Evolutionary conservation across 768 basidiomycete genomes (phyloP).

Genomic region (Fistulinella prunicolor): DNA sequence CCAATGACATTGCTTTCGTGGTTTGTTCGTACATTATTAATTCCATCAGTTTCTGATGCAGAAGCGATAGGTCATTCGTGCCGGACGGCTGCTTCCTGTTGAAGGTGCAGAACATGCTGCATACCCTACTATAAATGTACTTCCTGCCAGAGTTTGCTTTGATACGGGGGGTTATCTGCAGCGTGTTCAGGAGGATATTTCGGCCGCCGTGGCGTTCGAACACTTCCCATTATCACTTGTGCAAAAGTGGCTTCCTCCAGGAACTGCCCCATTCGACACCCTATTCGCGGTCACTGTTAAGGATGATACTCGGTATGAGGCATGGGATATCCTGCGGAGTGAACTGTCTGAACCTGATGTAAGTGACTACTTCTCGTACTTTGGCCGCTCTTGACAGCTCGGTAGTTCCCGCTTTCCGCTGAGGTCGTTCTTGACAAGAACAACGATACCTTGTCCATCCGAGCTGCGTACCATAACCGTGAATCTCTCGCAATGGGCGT

Average conservation of each 20-base stretch:
- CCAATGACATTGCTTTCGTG: constrained; percentile 31
- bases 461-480: constrained; percentile 21
- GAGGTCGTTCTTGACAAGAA: constrained; percentile 25
- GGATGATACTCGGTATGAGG: constrained; percentile 16
- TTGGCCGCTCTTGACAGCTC: constrained; percentile 1
- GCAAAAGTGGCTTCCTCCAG: constrained; percentile 30
- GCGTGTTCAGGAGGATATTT: constrained; percentile 27
- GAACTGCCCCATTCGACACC: constrained; percentile 26
- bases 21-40: constrained; percentile 17
- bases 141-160: constrained; percentile 27
- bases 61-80: constrained; percentile 30
- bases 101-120: constrained; percentile 22
- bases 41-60: not conserved
- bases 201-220: constrained; percentile 27
- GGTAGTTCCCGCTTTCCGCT: constrained; percentile 22
- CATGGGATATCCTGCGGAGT: constrained; percentile 28
- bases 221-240: constrained; percentile 30
- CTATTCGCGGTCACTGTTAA: constrained; percentile 31
- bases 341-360: constrained; percentile 34
- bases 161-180: constrained; percentile 14
- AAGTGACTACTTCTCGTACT: constrained; percentile 2
- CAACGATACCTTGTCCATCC: constrained; percentile 16
- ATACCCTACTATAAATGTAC: constrained; percentile 27
- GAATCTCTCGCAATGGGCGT: constrained; percentile 18
- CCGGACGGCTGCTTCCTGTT: constrained; percentile 29